Percentiles rank a stretch among this genome's conserved stretches.
These are phyloP conservation scores for Aegilops bicornis DNA, from an alignment of 176 grass and related monocot species.

Conservation along the genomic window DNA sequence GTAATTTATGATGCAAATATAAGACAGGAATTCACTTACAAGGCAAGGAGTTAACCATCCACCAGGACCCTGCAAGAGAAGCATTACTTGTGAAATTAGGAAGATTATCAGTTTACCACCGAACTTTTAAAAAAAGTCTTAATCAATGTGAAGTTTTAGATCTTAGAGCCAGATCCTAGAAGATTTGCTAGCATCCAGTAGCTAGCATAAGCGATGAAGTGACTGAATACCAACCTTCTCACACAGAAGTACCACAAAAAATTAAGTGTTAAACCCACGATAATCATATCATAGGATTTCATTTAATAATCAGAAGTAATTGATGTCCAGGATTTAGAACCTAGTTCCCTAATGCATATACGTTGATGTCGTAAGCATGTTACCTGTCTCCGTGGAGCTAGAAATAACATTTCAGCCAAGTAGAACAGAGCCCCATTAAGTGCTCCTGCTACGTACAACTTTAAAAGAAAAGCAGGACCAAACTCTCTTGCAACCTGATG, in stretches of 20 bases:
- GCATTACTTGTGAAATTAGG: slow-evolving; percentile 7
- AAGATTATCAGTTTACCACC: slow-evolving; percentile 8
- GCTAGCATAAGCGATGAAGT: background rate
- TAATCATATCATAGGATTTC: background rate
- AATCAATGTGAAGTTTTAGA: background rate
- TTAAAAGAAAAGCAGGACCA: slow-evolving; percentile 69
- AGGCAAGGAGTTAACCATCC: slow-evolving; percentile 59
- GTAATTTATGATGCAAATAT: background rate
- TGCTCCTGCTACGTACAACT: slow-evolving; percentile 68
- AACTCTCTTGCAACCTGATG: slow-evolving; percentile 61
- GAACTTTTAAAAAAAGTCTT: background rate
- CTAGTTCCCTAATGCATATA: slow-evolving; percentile 10
- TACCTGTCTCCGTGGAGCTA: slow-evolving; percentile 57
- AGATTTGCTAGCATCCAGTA: background rate
- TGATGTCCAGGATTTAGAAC: slow-evolving; percentile 12
- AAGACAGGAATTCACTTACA: slow-evolving; percentile 39
- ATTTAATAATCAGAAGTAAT: no score
- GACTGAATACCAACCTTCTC: background rate
- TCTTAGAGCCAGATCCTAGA: background rate
- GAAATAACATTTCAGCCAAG: slow-evolving; percentile 56
- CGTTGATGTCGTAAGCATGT: background rate
- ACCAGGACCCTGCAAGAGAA: slow-evolving; percentile 55
- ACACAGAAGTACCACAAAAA: slow-evolving; percentile 1
- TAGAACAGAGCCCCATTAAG: slow-evolving; percentile 67
- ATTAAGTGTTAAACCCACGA: background rate